Percentiles rank a stretch among this genome's conserved stretches.
Evolutionary conservation across 345 rosid species (phyloP).

Genomic region (Eutrema heterophyllum): DNA sequence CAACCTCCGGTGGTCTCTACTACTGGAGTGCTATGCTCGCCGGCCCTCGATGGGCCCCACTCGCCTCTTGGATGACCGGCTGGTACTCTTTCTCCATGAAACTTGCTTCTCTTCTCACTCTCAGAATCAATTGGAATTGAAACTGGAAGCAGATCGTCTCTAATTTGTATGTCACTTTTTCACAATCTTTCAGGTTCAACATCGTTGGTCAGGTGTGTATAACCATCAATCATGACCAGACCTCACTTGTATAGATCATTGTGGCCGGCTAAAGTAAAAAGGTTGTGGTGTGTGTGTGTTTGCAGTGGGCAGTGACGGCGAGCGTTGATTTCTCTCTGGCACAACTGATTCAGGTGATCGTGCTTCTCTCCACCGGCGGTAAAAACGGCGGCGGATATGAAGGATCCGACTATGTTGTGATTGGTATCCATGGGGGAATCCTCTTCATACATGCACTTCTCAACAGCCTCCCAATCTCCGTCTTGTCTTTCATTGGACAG

Average conservation of each 20-base stretch:
- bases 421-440: constrained; percentile 72
- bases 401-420: constrained; percentile 76
- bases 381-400: constrained; percentile 89
- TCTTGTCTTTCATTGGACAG: constrained; percentile 81
- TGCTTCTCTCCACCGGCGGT: constrained; percentile 91
- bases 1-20: constrained; percentile 96
- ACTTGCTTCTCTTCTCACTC: background rate
- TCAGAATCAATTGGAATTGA: background rate
- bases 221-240: background rate
- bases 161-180: constrained; percentile 14
- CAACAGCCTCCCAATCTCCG: constrained; percentile 79
- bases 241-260: background rate
- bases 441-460: constrained; percentile 67
- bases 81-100: constrained; percentile 44
- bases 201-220: constrained; percentile 80
- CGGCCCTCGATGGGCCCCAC: constrained; percentile 84
- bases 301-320: constrained; percentile 81
- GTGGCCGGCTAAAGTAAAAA: background rate
- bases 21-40: constrained; percentile 99
- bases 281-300: background rate
- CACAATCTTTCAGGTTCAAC: constrained; percentile 72
- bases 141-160: background rate
- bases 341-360: constrained; percentile 40
- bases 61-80: constrained; percentile 96
- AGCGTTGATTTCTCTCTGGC: constrained; percentile 38